Conservation (phyloP, 2,329 filamentous ascomycete species). For the Cercospora brassicicola region DNA sequence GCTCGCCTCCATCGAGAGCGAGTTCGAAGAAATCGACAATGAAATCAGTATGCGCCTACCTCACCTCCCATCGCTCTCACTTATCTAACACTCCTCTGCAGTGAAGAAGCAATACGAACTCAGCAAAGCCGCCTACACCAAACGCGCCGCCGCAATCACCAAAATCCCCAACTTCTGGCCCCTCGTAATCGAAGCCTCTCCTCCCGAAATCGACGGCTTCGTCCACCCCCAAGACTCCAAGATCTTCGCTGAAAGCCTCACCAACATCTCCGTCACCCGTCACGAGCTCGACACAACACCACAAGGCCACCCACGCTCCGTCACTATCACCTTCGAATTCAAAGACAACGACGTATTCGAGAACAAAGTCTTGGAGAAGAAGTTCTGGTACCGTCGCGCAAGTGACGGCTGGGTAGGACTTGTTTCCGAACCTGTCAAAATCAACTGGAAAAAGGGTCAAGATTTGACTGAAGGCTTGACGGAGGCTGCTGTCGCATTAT, state of each 20-base stretch:
- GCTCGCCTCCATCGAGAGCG: slow-evolving; percentile 74
- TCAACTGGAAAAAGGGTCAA: slow-evolving; percentile 75
- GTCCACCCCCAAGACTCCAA: slow-evolving; percentile 78
- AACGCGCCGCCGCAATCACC: slow-evolving; percentile 68
- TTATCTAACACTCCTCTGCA: slow-evolving; percentile 18
- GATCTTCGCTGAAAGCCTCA: slow-evolving; percentile 68
- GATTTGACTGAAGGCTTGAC: slow-evolving; percentile 82
- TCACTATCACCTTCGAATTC: slow-evolving; percentile 78
- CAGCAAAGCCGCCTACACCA: slow-evolving; percentile 69
- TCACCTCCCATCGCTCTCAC: not conserved
- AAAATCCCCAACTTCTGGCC: slow-evolving; percentile 90
- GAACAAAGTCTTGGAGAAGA: slow-evolving; percentile 79
- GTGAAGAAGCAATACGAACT: slow-evolving; percentile 60
- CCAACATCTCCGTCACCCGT: slow-evolving; percentile 69
- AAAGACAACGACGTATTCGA: slow-evolving; percentile 78
- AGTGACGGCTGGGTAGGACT: slow-evolving; percentile 71
- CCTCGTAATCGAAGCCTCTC: slow-evolving; percentile 85
- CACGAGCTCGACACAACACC: slow-evolving; percentile 66
- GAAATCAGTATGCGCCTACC: slow-evolving; percentile 67
- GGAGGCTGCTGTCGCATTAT: slow-evolving; percentile 69
- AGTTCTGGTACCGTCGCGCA: slow-evolving; percentile 78
- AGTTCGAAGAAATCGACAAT: slow-evolving; percentile 79
- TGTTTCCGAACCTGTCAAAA: slow-evolving; percentile 83
- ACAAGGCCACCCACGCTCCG: slow-evolving; percentile 74
- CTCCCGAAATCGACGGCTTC: slow-evolving; percentile 81